Base-by-base conservation (phyloP, 306 rosid genomes). In the Acmispon strigosus region DNA sequence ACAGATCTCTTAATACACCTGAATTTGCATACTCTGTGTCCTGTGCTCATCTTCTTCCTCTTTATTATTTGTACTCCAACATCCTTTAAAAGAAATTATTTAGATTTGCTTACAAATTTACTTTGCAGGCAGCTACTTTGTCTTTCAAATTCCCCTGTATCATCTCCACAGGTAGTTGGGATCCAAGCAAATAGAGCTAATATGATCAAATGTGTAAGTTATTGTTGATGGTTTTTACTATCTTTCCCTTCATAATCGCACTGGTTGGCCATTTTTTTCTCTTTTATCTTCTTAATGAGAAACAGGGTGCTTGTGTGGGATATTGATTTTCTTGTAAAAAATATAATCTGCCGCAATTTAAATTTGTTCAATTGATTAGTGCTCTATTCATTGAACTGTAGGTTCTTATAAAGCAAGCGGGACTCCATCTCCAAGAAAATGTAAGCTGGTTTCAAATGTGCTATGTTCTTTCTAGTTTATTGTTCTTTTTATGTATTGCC, bases 321-420 rank as follows among this genome's bases (percentile, higher is more conserved):
- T 69, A 47, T 60, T 64, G 29, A 12, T 56, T 78, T 27, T 64
- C 67, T 41, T 52, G n/a, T 68, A 49, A 34, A 9, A 50, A 69
- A 56, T 64, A 43, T 60, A 56, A 66, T 50, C 44, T 66, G 43
- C 52, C 20, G 15, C 41, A 39, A 32, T 53, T 72, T 24, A 42
- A 85, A 52, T 39, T 29, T 75, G 20, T 58, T 54, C 39, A 24
- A 15, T 48, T 86, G 54, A 72, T 68, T 47, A 57, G 59, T 63
- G 39, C 47, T 24, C 75, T 55, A 19, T 80, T 81, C 56, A 34
- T 19, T 69, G 69, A 73, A 71, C 56, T 75, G 61, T 80, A 94
- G 98, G 95, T 94, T 70, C 97, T 94, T 75, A 67, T 67, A 41
- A 90, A 90, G 84, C 98, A 90, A 86, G 94, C 89, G 62, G 92